phyloP scores from a whole-genome alignment of 106 monocot genomes.

The Chionographis japonica region DNA sequence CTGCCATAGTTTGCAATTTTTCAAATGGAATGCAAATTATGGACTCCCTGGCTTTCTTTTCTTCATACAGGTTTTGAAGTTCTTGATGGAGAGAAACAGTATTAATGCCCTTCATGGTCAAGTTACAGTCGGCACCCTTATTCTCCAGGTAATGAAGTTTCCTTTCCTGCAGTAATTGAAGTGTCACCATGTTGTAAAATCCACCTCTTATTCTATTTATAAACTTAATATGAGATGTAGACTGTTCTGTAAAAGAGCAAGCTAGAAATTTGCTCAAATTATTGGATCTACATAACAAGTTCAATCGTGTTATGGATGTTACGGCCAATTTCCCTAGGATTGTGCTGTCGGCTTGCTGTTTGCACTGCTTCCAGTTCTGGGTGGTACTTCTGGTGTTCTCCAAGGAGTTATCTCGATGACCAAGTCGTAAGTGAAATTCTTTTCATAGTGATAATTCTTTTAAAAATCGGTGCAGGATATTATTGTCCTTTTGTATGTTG shows the following conservation, averaged over 20 bases:
- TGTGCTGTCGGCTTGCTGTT: conserved; percentile 98
- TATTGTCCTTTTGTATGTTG: too few relatives aligned
- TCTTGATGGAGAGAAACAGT: conserved; percentile 51
- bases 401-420: conserved; percentile 89
- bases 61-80: conserved; percentile 38
- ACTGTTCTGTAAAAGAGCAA: too few relatives aligned
- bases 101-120: conserved; percentile 46
- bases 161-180: background rate
- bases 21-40: background rate
- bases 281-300: too few relatives aligned
- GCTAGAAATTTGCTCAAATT: too few relatives aligned
- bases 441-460: too few relatives aligned
- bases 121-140: conserved; percentile 51
- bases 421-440: conserved; percentile 60
- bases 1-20: too few relatives aligned
- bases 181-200: too few relatives aligned
- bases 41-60: background rate
- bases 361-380: conserved; percentile 91
- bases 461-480: too few relatives aligned
- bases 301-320: too few relatives aligned
- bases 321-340: conserved; percentile 37
- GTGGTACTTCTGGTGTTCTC: conserved; percentile 84
- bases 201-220: too few relatives aligned
- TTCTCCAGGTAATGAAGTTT: conserved; percentile 34
- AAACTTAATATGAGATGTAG: too few relatives aligned